phyloP scores from a whole-genome alignment of 2,329 filamentous ascomycete species.

The Hortaea werneckii region DNA sequence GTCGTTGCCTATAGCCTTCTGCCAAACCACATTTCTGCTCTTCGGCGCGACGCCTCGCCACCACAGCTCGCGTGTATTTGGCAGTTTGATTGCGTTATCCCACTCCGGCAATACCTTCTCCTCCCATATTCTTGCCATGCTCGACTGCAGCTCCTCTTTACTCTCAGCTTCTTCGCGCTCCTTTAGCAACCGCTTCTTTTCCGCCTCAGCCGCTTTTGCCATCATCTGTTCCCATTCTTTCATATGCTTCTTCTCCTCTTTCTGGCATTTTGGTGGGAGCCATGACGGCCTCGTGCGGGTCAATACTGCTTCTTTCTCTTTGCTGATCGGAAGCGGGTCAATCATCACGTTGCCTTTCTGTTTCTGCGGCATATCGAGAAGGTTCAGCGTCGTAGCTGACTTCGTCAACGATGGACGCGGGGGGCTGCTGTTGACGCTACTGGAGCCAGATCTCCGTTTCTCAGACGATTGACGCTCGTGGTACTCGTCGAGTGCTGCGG shows the following conservation, averaged over 20 bases:
- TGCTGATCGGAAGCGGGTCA: constrained; percentile 71
- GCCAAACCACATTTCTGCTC: constrained; percentile 60
- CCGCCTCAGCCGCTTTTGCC: constrained; percentile 49
- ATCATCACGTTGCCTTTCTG: constrained; percentile 72
- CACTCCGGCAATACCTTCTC: constrained; percentile 66
- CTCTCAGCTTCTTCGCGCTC: constrained; percentile 43
- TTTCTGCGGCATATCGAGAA: constrained; percentile 46
- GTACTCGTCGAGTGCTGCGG: constrained; percentile 71
- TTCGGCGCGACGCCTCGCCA: constrained; percentile 69
- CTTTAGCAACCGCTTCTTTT: constrained; percentile 40
- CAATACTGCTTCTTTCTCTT: constrained; percentile 76
- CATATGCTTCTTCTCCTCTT: constrained; percentile 81
- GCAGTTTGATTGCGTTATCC: constrained; percentile 59
- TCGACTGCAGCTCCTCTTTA: constrained; percentile 41
- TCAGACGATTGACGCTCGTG: constrained; percentile 37
- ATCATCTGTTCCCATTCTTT: constrained; percentile 81
- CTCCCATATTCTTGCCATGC: constrained; percentile 57
- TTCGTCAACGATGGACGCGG: constrained; percentile 15
- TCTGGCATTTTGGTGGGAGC: constrained; percentile 78
- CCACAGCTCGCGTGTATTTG: constrained; percentile 65
- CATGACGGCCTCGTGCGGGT: constrained; percentile 69
- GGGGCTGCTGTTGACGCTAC: constrained; percentile 14
- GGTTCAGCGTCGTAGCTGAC: constrained; percentile 16
- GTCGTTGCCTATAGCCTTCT: constrained; percentile 62
- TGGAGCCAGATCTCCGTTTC: constrained; percentile 35